Evolutionary conservation across 2,329 filamentous ascomycete genomes (phyloP).

Genomic region (Xylariaceae sp.): DNA sequence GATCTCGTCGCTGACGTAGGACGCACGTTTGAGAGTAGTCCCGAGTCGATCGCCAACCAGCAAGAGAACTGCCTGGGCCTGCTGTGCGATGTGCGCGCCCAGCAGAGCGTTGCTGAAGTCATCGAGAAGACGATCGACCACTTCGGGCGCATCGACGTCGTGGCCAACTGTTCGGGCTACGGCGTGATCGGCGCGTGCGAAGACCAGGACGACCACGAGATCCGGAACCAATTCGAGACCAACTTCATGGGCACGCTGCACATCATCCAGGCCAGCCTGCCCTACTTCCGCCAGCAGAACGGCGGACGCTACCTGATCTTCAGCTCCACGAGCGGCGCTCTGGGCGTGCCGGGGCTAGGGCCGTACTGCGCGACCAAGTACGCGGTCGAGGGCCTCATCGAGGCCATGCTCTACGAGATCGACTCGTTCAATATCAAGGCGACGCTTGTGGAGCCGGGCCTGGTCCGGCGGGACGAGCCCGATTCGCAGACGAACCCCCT

Average conservation of each 20-base stretch:
- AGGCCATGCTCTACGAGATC: slow-evolving; percentile 95
- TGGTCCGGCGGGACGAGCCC: slow-evolving; percentile 84
- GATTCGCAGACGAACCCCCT: slow-evolving; percentile 58
- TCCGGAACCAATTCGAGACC: slow-evolving; percentile 95
- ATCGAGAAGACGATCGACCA: slow-evolving; percentile 70
- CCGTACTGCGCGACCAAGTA: slow-evolving; percentile 98
- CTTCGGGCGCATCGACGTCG: slow-evolving; percentile 83
- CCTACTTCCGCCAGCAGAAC: slow-evolving; percentile 79
- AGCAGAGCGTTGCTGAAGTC: slow-evolving; percentile 73
- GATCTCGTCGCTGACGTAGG: slow-evolving; percentile 89
- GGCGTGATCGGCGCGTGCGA: slow-evolving; percentile 95
- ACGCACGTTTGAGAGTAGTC: slow-evolving; percentile 74
- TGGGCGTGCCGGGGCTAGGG: slow-evolving; percentile 91
- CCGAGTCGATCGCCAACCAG: slow-evolving; percentile 71
- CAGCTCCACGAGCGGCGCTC: slow-evolving; percentile 85
- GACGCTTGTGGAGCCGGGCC: slow-evolving; percentile 87
- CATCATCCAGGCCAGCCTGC: slow-evolving; percentile 86
- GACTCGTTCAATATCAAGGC: slow-evolving; percentile 91
- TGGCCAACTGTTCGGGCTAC: slow-evolving; percentile 93
- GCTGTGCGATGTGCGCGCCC: slow-evolving; percentile 87
- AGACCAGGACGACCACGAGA: slow-evolving; percentile 93
- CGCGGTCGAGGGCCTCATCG: slow-evolving; percentile 91
- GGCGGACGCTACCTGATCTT: slow-evolving; percentile 90
- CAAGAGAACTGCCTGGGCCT: slow-evolving; percentile 74
- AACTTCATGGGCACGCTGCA: slow-evolving; percentile 96